These are phyloP conservation scores for Arthroderma sp. DNA, from an alignment of 2,329 filamentous ascomycete species.

Conservation along the genomic window DNA sequence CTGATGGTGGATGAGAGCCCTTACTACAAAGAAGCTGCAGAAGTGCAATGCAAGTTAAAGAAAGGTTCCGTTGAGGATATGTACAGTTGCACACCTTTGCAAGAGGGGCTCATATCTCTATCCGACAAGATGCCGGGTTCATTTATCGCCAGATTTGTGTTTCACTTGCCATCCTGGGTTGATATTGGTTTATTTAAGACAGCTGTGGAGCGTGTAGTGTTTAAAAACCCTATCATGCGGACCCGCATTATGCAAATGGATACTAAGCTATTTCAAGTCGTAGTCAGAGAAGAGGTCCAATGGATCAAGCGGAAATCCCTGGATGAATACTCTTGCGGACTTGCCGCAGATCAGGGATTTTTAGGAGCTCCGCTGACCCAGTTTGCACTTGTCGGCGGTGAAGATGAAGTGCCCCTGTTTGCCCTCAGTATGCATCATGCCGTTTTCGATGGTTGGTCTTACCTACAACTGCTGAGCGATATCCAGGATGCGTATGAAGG, in stretches of 20 bases:
- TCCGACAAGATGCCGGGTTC: conserved; percentile 21
- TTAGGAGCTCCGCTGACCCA: neutral
- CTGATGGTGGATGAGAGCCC: too few species aligned
- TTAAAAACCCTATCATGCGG: conserved; percentile 26
- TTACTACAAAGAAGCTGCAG: too few species aligned
- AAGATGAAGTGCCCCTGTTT: neutral
- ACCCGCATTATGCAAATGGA: conserved; percentile 20
- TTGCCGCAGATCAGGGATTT: neutral
- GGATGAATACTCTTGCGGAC: neutral
- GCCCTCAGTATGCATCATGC: conserved; percentile 1
- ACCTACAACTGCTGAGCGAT: neutral
- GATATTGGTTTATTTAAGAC: conserved; percentile 22
- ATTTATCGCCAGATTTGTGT: conserved; percentile 23
- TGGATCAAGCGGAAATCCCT: conserved; percentile 8
- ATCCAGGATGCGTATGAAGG: neutral
- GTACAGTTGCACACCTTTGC: conserved; percentile 26
- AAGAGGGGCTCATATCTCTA: conserved; percentile 27
- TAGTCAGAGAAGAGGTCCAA: conserved; percentile 10
- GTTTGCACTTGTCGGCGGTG: neutral
- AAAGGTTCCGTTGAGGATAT: conserved; percentile 13
- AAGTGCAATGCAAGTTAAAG: too few species aligned
- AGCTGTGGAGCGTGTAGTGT: conserved; percentile 23
- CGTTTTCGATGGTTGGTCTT: conserved; percentile 2
- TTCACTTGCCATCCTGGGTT: conserved; percentile 14
- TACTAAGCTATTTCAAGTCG: conserved; percentile 13